phyloP scores from a whole-genome alignment of 208 protist genomes.

The Trichomonas vaginalis region DNA sequence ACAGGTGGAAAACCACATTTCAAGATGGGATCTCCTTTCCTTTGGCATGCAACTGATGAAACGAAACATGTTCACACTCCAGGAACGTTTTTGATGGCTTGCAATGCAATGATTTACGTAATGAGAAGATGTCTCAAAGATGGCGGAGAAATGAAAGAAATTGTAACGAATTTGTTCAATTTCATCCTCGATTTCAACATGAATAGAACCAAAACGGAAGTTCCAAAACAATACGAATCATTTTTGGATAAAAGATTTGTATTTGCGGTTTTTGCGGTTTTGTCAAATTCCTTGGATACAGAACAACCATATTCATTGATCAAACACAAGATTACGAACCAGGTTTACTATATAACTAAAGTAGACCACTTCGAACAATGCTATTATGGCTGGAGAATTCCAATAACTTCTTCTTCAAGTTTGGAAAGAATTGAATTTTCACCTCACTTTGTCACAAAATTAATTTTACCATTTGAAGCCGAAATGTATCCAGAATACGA shows the following conservation, averaged over 20 bases:
- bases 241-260: not conserved
- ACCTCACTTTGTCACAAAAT: not conserved
- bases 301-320: not conserved
- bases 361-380: not conserved
- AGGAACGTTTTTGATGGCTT: not conserved
- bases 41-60: not conserved
- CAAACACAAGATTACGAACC: not conserved
- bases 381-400: not conserved
- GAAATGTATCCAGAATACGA: not conserved
- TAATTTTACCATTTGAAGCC: not conserved
- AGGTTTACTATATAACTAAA: not conserved
- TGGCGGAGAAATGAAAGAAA: not conserved
- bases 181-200: not conserved
- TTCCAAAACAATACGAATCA: not conserved
- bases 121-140: not conserved
- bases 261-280: not conserved
- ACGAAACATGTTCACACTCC: not conserved
- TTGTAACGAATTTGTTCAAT: not conserved
- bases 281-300: not conserved
- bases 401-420: not conserved
- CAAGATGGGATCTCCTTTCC: not conserved
- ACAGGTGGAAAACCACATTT: not conserved
- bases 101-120: not conserved
- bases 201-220: not conserved
- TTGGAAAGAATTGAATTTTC: not conserved